Evolutionary conservation across 768 basidiomycete species (phyloP), one percentile per base, ranked within the genome.

Genomic region (Psilocybe sp.): DNA sequence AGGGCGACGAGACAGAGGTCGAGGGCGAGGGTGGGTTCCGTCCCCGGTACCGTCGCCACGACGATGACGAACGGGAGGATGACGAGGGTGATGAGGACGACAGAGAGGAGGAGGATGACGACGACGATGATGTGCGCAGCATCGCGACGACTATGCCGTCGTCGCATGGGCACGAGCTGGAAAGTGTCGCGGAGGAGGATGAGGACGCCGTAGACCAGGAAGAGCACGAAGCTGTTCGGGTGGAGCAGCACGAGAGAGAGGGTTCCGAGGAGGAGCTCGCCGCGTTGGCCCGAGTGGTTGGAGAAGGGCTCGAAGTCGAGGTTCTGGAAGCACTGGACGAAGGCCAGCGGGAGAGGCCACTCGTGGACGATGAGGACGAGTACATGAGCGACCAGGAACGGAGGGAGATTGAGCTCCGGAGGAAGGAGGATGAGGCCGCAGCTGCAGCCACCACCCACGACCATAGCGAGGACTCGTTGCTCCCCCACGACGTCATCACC

Each of bases 371-470:
- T 3, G 23, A 28, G 7, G 23, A 28, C 23, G 23, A 28, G 23
- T 28, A 28, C 23, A 28, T 28, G 23, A 28, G 23, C 23, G 23
- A 28, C 23, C 23, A 28, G 7, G 23, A 28, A 7, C 3, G 42
- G 18, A 44, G 54, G 7, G 59, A 63, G n/a, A 44, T 40, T 4
- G 47, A 52, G 23, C 19, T 15, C 6, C n/a, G 20, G 44, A 50
- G 40, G 36, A 42, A 38, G 28, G 35, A 13, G 42, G 37, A 70
- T 70, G 58, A 72, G 65, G 74, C 73, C 10, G 66, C n/a, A n/a
- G n/a, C n/a, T n/a, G n/a, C n/a, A n/a, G n/a, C n/a, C n/a, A n/a
- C 66, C 37, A 75, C 23, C 23, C 23, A 28, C 7, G 23, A 28
- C 3, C 23, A 28, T 7, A 7, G 23, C 23, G 23, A 28, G 4